Evolutionary conservation across 2,329 filamentous ascomycete species (phyloP).

Genomic region (Aspergillus hiratsukae): DNA sequence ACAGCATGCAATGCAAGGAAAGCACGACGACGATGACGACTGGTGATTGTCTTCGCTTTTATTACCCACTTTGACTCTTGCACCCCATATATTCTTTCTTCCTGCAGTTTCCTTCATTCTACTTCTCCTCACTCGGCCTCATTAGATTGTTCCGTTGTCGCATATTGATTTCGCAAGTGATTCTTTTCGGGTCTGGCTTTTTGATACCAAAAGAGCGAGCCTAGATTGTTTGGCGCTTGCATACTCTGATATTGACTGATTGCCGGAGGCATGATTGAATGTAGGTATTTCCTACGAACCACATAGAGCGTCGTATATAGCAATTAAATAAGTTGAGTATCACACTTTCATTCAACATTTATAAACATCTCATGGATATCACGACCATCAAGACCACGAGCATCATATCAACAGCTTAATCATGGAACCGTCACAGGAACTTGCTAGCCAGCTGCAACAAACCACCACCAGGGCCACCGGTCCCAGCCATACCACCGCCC

Average conservation of each 20-base stretch:
- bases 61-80: slow-evolving; percentile 11
- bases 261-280: not conserved
- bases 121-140: not conserved
- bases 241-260: not conserved
- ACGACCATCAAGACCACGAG: not conserved
- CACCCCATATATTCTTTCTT: slow-evolving; percentile 5
- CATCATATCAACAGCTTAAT: not conserved
- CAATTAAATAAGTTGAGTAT: not conserved
- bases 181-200: not conserved
- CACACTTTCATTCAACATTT: not conserved
- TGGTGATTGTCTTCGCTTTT: slow-evolving; percentile 47
- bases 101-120: slow-evolving; percentile 7
- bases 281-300: not conserved
- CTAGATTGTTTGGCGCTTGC: not conserved
- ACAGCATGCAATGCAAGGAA: slow-evolving; percentile 70
- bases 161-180: not conserved
- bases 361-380: not conserved
- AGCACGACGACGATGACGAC: slow-evolving; percentile 65
- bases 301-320: not conserved
- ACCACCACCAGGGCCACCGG: slow-evolving; percentile 48
- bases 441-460: slow-evolving; percentile 58
- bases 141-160: not conserved
- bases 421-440: slow-evolving; percentile 42
- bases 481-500: slow-evolving; percentile 46
- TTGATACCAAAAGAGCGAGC: not conserved